phyloP scores from a whole-genome alignment of 2,329 filamentous ascomycete species.

The Botryosphaeria dothidea region DNA sequence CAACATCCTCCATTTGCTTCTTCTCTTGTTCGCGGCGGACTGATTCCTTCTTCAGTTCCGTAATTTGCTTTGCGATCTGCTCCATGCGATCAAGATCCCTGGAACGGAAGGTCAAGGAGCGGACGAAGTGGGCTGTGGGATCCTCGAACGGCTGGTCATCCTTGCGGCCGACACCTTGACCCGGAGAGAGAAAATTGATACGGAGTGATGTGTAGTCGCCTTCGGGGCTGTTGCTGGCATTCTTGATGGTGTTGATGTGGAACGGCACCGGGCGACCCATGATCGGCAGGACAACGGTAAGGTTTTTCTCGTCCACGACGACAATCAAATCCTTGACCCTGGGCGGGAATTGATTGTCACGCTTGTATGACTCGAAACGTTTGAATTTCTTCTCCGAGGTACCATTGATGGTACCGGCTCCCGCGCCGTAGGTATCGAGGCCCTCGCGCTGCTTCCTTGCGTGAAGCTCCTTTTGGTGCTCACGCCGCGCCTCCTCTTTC shows the following conservation, averaged over 20 bases:
- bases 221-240: conserved; percentile 96
- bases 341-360: conserved; percentile 87
- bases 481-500: conserved; percentile 79
- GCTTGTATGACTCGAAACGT: conserved; percentile 97
- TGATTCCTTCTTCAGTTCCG: conserved; percentile 91
- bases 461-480: conserved; percentile 89
- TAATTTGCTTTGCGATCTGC: conserved; percentile 89
- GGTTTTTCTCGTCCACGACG: conserved; percentile 86
- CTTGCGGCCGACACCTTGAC: conserved; percentile 94
- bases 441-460: conserved; percentile 88
- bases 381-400: conserved; percentile 98
- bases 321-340: conserved; percentile 85
- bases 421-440: conserved; percentile 80
- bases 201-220: conserved; percentile 90
- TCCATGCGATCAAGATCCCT: conserved; percentile 85
- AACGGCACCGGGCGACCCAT: conserved; percentile 98
- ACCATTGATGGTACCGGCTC: conserved; percentile 80
- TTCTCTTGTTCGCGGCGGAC: conserved; percentile 95
- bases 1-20: conserved; percentile 99
- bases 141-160: conserved; percentile 99
- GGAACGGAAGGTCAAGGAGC: conserved; percentile 93
- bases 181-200: conserved; percentile 96
- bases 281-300: conserved; percentile 88
- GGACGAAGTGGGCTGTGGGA: conserved; percentile 89
- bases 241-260: conserved; percentile 98